phyloP scores from a whole-genome alignment of 1,139 yeast genomes.

The Arxiozyma telluris region DNA sequence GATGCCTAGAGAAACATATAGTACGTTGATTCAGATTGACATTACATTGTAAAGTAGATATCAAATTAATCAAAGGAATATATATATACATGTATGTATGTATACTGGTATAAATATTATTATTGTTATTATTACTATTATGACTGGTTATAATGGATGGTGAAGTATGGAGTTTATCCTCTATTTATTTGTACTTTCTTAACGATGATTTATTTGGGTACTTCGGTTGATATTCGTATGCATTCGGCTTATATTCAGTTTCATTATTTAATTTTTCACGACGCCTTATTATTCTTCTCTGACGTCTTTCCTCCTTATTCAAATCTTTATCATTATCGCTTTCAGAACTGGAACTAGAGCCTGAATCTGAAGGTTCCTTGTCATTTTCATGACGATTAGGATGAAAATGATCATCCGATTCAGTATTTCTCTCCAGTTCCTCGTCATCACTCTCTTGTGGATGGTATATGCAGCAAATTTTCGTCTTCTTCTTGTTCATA shows the following conservation, averaged over 20 bases:
- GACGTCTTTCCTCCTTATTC: constrained; percentile 25
- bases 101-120: background rate
- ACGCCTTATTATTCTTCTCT: constrained; percentile 28
- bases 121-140: background rate
- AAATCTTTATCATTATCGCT: constrained; percentile 21
- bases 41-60: constrained; percentile 28
- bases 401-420: constrained; percentile 41
- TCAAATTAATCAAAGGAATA: background rate
- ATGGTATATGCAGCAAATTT: constrained; percentile 92
- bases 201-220: constrained; percentile 31
- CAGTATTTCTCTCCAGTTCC: constrained; percentile 48
- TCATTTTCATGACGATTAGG: constrained; percentile 12
- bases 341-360: constrained; percentile 23
- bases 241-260: constrained; percentile 45
- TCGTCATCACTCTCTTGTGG: constrained; percentile 72
- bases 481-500: constrained; percentile 78
- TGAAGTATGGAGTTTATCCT: background rate
- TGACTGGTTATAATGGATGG: background rate
- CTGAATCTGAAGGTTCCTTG: constrained; percentile 8
- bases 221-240: constrained; percentile 66
- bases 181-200: background rate
- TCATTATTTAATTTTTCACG: constrained; percentile 21
- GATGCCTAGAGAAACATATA: constrained; percentile 88
- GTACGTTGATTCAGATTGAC: constrained; percentile 65
- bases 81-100: constrained; percentile 23